Evolutionary conservation across 495 filamentous ascomycete genomes (phyloP), one percentile per base, ranked within the genome.

Genomic region (Amorphotheca resinae): DNA sequence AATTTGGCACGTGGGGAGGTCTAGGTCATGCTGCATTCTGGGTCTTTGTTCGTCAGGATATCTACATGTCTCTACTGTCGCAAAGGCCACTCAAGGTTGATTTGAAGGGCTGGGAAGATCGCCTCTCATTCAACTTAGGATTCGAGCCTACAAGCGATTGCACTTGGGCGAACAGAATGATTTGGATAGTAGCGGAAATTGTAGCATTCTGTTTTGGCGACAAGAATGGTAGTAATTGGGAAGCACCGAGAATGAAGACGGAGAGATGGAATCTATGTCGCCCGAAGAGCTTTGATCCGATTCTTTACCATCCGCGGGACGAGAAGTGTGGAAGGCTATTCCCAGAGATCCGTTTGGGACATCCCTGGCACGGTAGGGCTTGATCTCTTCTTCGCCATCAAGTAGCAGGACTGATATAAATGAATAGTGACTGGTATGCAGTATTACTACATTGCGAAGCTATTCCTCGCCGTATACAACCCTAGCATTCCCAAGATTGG

Each of bases 21-120:
- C 52, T 64, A 5, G 46, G 59, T 0, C 49, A 60, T 15, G 60
- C 59, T 7, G 51, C 59, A 14, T 59, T 51, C 50, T 58, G 59
- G 52, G 46, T 62, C 36, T 59, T 46, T 7, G 44, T 63, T 18
- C 49, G 60, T n/a, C 60, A 63, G 45, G 59, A 61, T 33, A 51
- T 63, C 28, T 52, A 59, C 35, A 59, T 54, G 15, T 48, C 59
- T 2, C 57, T 63, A 33, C 51, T 54, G 20, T 57, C 55, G 44
- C 60, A 61, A 44, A 52, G 53, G 14, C 41, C 54, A 8, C 44
- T 34, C 32, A 12, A 17, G 9, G 14, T n/a, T 4, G 5, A 16
- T 17, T 17, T 34, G 5, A n/a, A 34, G 14, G 25, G 25, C 25
- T 28, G 11, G 11, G 5, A 5, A 28, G 25, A 28, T 28, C 5